phyloP scores from a whole-genome alignment of 1,284 basidiomycete genomes.

The Cutaneotrichosporon cutaneum region DNA sequence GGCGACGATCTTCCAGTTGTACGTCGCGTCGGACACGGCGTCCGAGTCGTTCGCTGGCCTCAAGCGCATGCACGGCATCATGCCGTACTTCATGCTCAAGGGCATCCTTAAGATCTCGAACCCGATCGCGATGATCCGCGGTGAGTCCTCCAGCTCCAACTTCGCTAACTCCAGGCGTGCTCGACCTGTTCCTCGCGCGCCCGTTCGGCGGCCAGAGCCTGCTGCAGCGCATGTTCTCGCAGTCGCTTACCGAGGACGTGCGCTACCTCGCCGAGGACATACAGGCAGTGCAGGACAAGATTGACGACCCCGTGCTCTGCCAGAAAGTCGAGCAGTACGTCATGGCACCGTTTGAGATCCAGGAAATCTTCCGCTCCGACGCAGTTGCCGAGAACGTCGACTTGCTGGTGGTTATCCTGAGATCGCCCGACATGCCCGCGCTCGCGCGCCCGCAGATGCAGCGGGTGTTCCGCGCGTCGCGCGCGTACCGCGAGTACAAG shows the following conservation, averaged over 20 bases:
- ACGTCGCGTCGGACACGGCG: slow-evolving; percentile 87
- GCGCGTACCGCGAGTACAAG: slow-evolving; percentile 73
- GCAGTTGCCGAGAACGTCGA: slow-evolving; percentile 78
- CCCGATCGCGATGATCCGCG: slow-evolving; percentile 90
- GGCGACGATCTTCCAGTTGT: slow-evolving; percentile 92
- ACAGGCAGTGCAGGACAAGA: slow-evolving; percentile 77
- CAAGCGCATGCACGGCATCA: slow-evolving; percentile 90
- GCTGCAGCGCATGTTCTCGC: slow-evolving; percentile 88
- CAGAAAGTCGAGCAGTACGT: slow-evolving; percentile 85
- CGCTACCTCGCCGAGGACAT: slow-evolving; percentile 80
- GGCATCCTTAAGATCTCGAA: slow-evolving; percentile 90
- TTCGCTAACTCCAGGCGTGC: slow-evolving; percentile 56
- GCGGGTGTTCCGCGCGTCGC: slow-evolving; percentile 70
- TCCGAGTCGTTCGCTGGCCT: slow-evolving; percentile 83
- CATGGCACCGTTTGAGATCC: slow-evolving; percentile 81
- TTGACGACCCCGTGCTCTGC: slow-evolving; percentile 82
- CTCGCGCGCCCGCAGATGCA: slow-evolving; percentile 74
- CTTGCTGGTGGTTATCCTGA: slow-evolving; percentile 76
- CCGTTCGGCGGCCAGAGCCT: slow-evolving; percentile 93
- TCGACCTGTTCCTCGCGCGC: slow-evolving; percentile 96
- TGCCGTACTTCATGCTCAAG: slow-evolving; percentile 97
- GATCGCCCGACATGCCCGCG: slow-evolving; percentile 72
- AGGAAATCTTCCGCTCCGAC: slow-evolving; percentile 74
- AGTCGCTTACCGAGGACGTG: slow-evolving; percentile 84
- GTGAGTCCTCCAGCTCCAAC: slow-evolving; percentile 37